phyloP scores from a whole-genome alignment of 2,329 filamentous ascomycete species.

The Fusarium drepaniforme region DNA sequence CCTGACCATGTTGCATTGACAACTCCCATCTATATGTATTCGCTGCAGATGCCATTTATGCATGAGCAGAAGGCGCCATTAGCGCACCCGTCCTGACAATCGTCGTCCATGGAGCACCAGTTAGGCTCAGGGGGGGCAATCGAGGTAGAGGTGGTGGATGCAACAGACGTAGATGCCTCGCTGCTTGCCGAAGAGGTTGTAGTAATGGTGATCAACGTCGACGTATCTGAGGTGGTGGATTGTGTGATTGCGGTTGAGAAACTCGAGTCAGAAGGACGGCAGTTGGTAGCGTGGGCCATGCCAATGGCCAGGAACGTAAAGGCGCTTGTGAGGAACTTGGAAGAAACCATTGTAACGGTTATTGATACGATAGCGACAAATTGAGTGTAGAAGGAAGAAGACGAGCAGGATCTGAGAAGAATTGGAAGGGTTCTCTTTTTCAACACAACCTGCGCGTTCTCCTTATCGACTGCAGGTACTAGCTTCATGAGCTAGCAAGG shows the following conservation, averaged over 20 bases:
- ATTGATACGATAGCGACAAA: neutral
- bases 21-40: neutral
- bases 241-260: neutral
- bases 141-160: neutral
- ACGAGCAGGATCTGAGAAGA: neutral
- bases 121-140: neutral
- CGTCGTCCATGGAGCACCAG: neutral
- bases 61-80: neutral
- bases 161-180: neutral
- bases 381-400: neutral
- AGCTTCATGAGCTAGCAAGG: neutral
- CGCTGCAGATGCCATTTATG: neutral
- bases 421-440: neutral
- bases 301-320: neutral
- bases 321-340: neutral
- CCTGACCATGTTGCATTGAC: neutral
- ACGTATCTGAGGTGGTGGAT: neutral
- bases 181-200: neutral
- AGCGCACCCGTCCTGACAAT: neutral
- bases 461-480: neutral
- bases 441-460: neutral
- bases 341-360: neutral
- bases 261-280: neutral
- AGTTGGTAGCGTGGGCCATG: neutral
- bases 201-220: neutral